Conservation (phyloP, 2,329 filamentous ascomycete species). For the Elsinoe australis region DNA sequence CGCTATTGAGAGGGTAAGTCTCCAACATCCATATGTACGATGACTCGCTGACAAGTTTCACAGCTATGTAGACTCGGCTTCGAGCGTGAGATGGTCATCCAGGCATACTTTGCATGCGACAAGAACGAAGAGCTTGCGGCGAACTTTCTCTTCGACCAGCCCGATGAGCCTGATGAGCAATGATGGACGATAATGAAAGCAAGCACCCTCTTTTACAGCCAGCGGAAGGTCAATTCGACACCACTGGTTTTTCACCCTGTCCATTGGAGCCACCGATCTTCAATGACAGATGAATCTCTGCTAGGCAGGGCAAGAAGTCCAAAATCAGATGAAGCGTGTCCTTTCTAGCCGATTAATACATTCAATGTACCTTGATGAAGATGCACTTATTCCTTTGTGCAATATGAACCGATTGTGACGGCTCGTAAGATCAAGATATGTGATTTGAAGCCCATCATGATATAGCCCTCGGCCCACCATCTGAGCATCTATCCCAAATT, state of each 20-base stretch:
- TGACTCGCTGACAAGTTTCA: constrained; percentile 16
- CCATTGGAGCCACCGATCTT: background rate
- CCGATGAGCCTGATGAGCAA: constrained; percentile 56
- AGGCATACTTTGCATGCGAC: constrained; percentile 98
- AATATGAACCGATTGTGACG: too few relatives aligned
- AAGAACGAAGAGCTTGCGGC: constrained; percentile 98
- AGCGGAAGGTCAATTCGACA: too few relatives aligned
- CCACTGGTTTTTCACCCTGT: background rate
- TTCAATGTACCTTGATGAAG: too few relatives aligned
- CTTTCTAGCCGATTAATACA: background rate
- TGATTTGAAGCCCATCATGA: too few relatives aligned
- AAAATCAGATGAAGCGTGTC: constrained; percentile 8
- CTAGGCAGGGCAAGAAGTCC: background rate
- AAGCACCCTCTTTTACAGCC: background rate
- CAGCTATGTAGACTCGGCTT: constrained; percentile 91
- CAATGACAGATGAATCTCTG: background rate
- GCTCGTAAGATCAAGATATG: too few relatives aligned
- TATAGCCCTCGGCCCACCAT: too few relatives aligned
- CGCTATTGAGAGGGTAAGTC: constrained; percentile 83
- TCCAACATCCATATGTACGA: constrained; percentile 2
- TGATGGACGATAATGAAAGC: constrained; percentile 1
- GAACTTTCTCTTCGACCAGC: constrained; percentile 97
- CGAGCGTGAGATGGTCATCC: constrained; percentile 84
- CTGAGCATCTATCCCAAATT: too few relatives aligned
- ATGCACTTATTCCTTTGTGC: too few relatives aligned